Evolutionary conservation across 2,329 filamentous ascomycete species (phyloP), one percentile per base, ranked within the genome.

Genomic region (Neopestalotiopsis sp.): DNA sequence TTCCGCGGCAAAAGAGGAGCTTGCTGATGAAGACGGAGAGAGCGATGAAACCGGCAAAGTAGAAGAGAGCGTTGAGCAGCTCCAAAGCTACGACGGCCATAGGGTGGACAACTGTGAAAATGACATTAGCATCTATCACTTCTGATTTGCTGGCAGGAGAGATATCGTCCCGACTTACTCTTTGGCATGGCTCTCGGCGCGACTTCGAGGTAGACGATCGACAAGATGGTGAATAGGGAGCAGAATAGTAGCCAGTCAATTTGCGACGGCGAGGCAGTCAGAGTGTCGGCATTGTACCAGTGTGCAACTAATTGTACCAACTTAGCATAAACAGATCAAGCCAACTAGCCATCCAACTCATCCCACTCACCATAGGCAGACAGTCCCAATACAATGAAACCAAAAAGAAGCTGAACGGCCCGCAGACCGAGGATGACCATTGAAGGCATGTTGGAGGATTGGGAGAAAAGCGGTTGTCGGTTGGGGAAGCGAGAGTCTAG

Each of bases 21-120:
- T 81, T 80, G 75, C 83, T 81, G 71, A 91, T 84, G 79, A 89
- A 90, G 71, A 87, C 83, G 58, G 86, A 81, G 24, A 90, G 82
- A 10, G 87, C 87, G 73, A 89, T 83, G 79, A 90, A 90, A 68
- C 88, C 88, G 24, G 83, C 81, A 76, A 90, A 87, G 80, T 88
- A 89, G 75, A 90, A 86, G 68, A 89, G 71, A 4, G 83, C 80
- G 76, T 89, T 90, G 73, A 82, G 67, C 42, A 80, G 74, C 73
- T 90, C 88, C 70, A 89, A 71, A 32, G 78, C 81, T 42, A 90
- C 75, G 57, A 83, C 80, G 12, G 79, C 82, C 71, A 84, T 85
- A 38, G 86, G 84, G 75, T 88, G 83, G 42, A 84, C 83, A 53
- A 81, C 81, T 84, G 45, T 53, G 66, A 3, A 28, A 7, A 30